A percentile compares a stretch with the other conserved stretches of the same genome.
Evolutionary conservation across 2,329 filamentous ascomycete genomes (phyloP).

Genomic region (Neophaeococcomyces mojaviensis): DNA sequence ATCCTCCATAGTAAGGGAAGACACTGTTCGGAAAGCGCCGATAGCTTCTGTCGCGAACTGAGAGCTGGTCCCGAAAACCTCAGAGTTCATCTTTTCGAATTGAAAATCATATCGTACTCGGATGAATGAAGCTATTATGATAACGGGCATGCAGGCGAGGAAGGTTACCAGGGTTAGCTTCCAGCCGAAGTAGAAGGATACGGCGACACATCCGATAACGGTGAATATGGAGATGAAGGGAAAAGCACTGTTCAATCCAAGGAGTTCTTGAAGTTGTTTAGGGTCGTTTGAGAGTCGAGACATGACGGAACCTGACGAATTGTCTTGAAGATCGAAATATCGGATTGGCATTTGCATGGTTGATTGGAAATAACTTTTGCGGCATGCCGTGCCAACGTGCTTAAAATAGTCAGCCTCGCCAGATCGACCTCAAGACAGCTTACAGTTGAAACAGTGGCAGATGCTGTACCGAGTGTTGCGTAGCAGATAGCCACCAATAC

Average conservation of each 20-base stretch:
- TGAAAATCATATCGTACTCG: conserved; percentile 17
- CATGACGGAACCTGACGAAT: conserved; percentile 43
- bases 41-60: conserved; percentile 70
- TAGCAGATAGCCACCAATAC: conserved; percentile 40
- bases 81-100: conserved; percentile 17
- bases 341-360: conserved; percentile 37
- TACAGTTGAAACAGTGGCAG: conserved; percentile 35
- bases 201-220: conserved; percentile 55
- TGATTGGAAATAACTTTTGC: conserved; percentile 39
- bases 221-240: conserved; percentile 64
- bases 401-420: conserved; percentile 23
- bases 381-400: conserved; percentile 31
- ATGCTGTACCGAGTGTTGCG: conserved; percentile 38
- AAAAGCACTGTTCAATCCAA: conserved; percentile 59
- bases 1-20: conserved; percentile 62
- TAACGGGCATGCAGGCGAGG: conserved; percentile 50
- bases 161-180: conserved; percentile 63
- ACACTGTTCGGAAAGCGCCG: conserved; percentile 64
- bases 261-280: conserved; percentile 43
- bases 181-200: conserved; percentile 68
- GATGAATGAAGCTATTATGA: conserved; percentile 42
- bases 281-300: conserved; percentile 43
- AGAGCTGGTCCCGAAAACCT: conserved; percentile 51
- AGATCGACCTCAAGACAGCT: conserved; percentile 22
- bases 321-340: conserved; percentile 40